Evolutionary conservation across 768 basidiomycete genomes (phyloP).

Genomic region (Lenzites betulinus): DNA sequence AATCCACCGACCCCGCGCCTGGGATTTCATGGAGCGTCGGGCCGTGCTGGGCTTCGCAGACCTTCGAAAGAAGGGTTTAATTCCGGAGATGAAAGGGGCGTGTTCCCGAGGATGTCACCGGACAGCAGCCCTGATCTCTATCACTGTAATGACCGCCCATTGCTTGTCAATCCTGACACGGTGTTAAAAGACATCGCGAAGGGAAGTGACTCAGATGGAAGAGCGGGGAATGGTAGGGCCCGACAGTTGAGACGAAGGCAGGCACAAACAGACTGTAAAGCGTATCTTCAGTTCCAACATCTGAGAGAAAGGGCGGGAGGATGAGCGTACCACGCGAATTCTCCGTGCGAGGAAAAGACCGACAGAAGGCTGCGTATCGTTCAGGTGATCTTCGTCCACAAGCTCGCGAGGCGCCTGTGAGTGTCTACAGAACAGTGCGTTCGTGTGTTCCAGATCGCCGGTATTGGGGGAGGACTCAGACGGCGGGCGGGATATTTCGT

Average conservation of each 20-base stretch:
- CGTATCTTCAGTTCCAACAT: neutral
- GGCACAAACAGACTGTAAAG: neutral
- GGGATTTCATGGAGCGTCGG: constrained; percentile 7
- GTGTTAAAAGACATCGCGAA: constrained; percentile 3
- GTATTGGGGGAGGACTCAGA: constrained; percentile 1
- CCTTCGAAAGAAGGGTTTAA: constrained; percentile 12
- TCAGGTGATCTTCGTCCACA: constrained; percentile 18
- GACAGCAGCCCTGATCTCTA: neutral
- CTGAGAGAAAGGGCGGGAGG: neutral
- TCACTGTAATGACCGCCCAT: constrained; percentile 9
- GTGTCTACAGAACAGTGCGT: neutral
- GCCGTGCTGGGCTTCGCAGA: constrained; percentile 8
- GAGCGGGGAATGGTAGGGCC: neutral
- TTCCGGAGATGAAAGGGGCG: constrained; percentile 23
- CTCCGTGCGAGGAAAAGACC: constrained; percentile 8
- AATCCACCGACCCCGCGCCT: neutral
- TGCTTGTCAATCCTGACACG: neutral
- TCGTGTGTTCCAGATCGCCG: constrained; percentile 7
- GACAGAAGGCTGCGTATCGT: constrained; percentile 7
- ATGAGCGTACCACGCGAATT: constrained; percentile 7
- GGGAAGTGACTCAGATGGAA: neutral
- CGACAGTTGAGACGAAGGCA: neutral
- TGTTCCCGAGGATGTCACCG: constrained; percentile 12
- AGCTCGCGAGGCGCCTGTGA: neutral
- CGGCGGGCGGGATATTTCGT: neutral